A percentile compares a stretch with the other conserved stretches of the same genome.
Conservation (phyloP, 345 rosid species). For the Stellera chamaejasme region DNA sequence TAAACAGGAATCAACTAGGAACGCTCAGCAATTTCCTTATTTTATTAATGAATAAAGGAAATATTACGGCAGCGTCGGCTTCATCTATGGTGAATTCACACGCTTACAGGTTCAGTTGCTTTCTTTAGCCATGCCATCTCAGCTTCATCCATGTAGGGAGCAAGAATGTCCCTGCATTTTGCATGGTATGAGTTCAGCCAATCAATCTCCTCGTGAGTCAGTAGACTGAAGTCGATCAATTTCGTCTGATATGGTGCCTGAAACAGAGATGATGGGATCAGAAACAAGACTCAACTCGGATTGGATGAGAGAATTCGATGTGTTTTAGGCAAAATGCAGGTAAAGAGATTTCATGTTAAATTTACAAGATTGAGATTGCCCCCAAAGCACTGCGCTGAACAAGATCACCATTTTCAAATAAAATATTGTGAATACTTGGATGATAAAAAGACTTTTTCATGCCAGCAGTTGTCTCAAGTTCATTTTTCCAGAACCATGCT, state of each 20-base stretch:
- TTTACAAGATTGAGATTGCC: too few relatives aligned
- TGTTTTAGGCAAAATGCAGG: neutral
- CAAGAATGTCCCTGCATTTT: conserved; percentile 63
- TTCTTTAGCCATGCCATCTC: conserved; percentile 82
- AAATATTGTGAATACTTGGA: neutral
- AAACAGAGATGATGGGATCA: neutral
- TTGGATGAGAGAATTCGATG: neutral
- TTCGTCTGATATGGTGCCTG: conserved; percentile 92
- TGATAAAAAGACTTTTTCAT: neutral
- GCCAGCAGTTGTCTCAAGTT: neutral
- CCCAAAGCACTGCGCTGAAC: neutral
- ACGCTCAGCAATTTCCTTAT: neutral
- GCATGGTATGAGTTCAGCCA: conserved; percentile 82
- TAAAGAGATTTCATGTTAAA: neutral
- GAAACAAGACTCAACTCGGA: neutral
- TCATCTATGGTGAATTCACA: conserved; percentile 11
- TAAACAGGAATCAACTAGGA: neutral
- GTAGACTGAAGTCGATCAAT: conserved; percentile 47
- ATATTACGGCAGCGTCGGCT: neutral
- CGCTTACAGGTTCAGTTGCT: conserved; percentile 72
- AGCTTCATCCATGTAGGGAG: conserved; percentile 49
- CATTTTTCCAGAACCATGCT: neutral
- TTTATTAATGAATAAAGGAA: neutral
- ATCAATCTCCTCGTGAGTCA: conserved; percentile 57
- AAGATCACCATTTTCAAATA: neutral